Percentiles rank a stretch among this genome's conserved stretches.
These are phyloP conservation scores for Mucor mucedo DNA, from an alignment of 371 early-diverging fungal genomes.

Conservation along the genomic window DNA sequence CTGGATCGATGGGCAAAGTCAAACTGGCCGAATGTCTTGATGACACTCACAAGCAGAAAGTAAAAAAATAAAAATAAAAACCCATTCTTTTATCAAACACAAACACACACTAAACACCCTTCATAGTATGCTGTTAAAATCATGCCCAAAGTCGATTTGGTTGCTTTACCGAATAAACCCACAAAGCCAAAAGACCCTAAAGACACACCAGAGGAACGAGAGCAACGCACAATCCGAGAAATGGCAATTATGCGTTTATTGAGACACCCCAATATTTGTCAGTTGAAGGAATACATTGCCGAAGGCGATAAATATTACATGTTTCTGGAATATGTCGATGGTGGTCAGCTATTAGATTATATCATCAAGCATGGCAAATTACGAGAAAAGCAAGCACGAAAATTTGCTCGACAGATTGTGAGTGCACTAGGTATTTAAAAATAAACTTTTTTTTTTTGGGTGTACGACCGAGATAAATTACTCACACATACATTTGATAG, in stretches of 20 bases:
- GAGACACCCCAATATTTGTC: constrained; percentile 78
- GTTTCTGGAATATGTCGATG: constrained; percentile 85
- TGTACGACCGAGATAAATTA: background rate
- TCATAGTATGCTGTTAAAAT: constrained; percentile 55
- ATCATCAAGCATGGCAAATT: constrained; percentile 74
- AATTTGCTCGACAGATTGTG: constrained; percentile 82
- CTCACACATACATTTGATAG: constrained; percentile 14
- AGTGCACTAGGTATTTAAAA: constrained; percentile 64
- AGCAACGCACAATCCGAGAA: constrained; percentile 80
- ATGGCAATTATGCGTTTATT: constrained; percentile 81
- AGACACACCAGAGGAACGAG: constrained; percentile 60
- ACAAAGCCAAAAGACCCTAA: constrained; percentile 43
- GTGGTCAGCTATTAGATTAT: constrained; percentile 78
- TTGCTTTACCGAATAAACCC: constrained; percentile 5
- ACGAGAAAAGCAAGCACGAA: constrained; percentile 72
- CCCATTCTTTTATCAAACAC: background rate
- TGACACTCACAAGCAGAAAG: constrained; percentile 45
- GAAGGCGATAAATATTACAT: constrained; percentile 82
- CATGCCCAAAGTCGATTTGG: constrained; percentile 51
- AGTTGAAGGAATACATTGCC: constrained; percentile 76
- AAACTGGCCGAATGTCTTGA: constrained; percentile 79
- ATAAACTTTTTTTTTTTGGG: constrained; percentile 8
- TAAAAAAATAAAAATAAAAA: constrained; percentile 37
- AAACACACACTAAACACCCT: background rate
- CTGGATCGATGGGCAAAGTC: constrained; percentile 98